Evolutionary conservation across 2,329 filamentous ascomycete genomes (phyloP), one percentile per base, ranked within the genome.

Genomic region (Colletotrichum sp.): DNA sequence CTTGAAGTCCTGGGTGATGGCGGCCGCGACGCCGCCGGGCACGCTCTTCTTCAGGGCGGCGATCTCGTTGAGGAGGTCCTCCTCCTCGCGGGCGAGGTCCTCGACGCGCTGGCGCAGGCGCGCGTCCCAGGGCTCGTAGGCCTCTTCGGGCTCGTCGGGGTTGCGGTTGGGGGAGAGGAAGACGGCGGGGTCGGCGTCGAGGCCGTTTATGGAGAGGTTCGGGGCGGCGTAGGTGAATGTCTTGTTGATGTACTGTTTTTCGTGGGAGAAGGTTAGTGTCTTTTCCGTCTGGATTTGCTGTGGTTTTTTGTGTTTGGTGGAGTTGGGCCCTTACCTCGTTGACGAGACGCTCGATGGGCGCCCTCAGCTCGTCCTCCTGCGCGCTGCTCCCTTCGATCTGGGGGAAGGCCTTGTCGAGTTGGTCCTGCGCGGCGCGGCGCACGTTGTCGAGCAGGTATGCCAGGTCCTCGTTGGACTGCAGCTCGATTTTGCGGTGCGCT

Each of bases 391-490:
- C 85, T 56, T 91, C 90, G 36, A 92, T 89, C 0, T 91, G 91
- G 28, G 94, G 94, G 71, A 96, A 92, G 66, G 91, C 91, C 79
- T 90, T 89, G 82, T 92, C 88, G 74, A 96, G 89, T 81, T 92
- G 93, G 79, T 91, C 89, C 59, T 90, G 88, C 13, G 94, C 94
- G 72, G 92, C 92, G 83, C 89, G 89, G 81, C 92, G 92, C 77
- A 95, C 91, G 81, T 94, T 94, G 78, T 89, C 85, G 79, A 94
- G 89, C 32, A 96, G 90, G 84, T 93, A 94, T 71, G 89, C 85
- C 38, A 96, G 89, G 84, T 96, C 94, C 64, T 93, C 91, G 56
- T 92, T 90, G n/a, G 90, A 90, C 85, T 96, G 94, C 67, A 96
- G 91, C 85, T 96, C 94, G 83, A 96, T 94, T 85, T 92, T 94